These are phyloP conservation scores for Peniophora sp. DNA, from an alignment of 1,284 basidiomycete genomes.

Conservation along the genomic window DNA sequence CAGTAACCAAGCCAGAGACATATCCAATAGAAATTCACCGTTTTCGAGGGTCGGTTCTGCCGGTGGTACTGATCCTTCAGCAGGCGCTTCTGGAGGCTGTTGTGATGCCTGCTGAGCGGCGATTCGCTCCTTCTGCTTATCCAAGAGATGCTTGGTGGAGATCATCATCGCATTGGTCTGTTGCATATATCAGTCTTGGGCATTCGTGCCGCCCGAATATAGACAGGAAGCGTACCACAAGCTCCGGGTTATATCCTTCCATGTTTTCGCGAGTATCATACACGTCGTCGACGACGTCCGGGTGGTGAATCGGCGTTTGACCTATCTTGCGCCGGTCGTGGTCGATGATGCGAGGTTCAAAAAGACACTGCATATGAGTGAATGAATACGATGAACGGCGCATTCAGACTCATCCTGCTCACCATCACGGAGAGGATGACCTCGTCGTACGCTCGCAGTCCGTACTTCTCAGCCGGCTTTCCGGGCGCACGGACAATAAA, in stretches of 20 bases:
- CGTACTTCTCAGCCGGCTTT: constrained; percentile 80
- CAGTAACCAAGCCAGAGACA: too few species aligned
- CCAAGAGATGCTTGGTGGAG: constrained; percentile 75
- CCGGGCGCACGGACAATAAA: constrained; percentile 79
- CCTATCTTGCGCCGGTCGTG: constrained; percentile 71
- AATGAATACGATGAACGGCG: neutral
- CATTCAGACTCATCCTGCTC: constrained; percentile 14
- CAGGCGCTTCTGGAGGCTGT: neutral
- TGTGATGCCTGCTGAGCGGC: neutral
- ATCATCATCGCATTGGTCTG: constrained; percentile 82
- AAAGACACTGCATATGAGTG: constrained; percentile 58
- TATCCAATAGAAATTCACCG: too few species aligned
- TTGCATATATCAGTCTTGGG: neutral
- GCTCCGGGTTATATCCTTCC: constrained; percentile 7
- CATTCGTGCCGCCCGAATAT: neutral
- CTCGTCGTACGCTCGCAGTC: constrained; percentile 90
- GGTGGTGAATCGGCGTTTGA: constrained; percentile 36
- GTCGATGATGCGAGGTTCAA: constrained; percentile 88
- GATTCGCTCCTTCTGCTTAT: neutral
- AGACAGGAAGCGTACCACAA: constrained; percentile 2
- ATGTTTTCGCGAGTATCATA: constrained; percentile 38
- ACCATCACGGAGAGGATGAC: constrained; percentile 93
- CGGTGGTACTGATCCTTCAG: too few species aligned
- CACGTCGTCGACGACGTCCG: constrained; percentile 67
- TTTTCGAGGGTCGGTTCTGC: too few species aligned